Evolutionary conservation across 106 monocot species (phyloP).

Genomic region (Allium cepa): DNA sequence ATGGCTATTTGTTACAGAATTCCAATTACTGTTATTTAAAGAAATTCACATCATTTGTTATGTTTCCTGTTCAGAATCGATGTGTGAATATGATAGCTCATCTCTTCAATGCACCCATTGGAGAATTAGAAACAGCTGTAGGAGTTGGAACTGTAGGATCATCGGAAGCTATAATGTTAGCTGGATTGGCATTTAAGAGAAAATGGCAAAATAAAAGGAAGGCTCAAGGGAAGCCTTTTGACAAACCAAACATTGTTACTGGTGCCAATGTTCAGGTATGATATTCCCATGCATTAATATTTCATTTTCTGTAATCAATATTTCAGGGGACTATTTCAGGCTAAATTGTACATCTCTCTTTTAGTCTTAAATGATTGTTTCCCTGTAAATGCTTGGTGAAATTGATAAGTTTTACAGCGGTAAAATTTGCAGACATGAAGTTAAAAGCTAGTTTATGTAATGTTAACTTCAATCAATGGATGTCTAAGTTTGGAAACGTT

Average conservation of each 20-base stretch:
- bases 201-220: constrained; percentile 82
- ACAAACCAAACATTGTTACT: constrained; percentile 82
- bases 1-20: no score
- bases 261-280: constrained; percentile 87
- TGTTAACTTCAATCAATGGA: neutral
- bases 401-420: no score
- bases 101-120: constrained; percentile 66
- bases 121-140: constrained; percentile 50
- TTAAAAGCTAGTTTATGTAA: neutral
- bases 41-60: no score
- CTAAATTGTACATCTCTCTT: no score
- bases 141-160: constrained; percentile 81
- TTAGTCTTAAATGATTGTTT: no score
- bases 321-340: no score
- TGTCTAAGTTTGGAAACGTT: no score
- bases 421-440: no score
- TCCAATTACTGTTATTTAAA: no score
- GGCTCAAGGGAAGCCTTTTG: constrained; percentile 61
- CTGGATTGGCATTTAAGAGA: constrained; percentile 79
- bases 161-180: constrained; percentile 86
- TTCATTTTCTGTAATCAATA: no score
- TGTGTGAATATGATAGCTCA: constrained; percentile 86
- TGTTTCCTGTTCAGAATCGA: constrained; percentile 37
- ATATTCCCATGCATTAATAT: no score
- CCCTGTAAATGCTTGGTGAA: no score